phyloP scores from a whole-genome alignment of 176 grass and related monocot species.

The Aegilops sharonensis region DNA sequence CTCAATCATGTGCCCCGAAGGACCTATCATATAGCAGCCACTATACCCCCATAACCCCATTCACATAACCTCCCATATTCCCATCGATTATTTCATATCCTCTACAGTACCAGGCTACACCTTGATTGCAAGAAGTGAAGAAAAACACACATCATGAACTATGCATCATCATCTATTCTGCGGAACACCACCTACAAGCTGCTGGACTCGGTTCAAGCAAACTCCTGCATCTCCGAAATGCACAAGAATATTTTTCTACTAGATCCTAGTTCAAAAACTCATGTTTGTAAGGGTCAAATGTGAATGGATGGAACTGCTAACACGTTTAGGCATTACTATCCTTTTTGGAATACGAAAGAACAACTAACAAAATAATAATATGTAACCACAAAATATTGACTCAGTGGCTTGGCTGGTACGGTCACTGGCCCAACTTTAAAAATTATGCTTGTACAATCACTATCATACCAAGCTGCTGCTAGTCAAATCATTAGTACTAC shows the following conservation, averaged over 20 bases:
- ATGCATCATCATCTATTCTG: not conserved
- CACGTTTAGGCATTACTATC: not conserved
- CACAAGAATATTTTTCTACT: not conserved
- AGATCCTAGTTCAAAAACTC: no score
- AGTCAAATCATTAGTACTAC: not conserved
- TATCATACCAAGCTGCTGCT: constrained; percentile 3
- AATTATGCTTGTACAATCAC: not conserved
- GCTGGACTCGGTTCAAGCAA: not conserved
- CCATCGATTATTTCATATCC: not conserved
- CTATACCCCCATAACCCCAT: not conserved
- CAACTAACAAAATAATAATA: not conserved
- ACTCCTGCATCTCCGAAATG: not conserved
- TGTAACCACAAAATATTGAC: not conserved
- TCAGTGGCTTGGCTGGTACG: not conserved
- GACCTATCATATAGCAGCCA: not conserved
- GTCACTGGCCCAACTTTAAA: not conserved
- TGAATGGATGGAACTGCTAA: no score
- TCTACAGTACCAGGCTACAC: not conserved
- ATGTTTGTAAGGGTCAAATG: no score
- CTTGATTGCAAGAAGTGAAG: not conserved
- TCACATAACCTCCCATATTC: not conserved
- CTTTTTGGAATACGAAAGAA: not conserved
- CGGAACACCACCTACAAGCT: not conserved
- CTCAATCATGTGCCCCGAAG: not conserved
- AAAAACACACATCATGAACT: not conserved